These are phyloP conservation scores for Annulohypoxylon moriforme DNA, from an alignment of 495 filamentous ascomycete genomes.

Conservation along the genomic window DNA sequence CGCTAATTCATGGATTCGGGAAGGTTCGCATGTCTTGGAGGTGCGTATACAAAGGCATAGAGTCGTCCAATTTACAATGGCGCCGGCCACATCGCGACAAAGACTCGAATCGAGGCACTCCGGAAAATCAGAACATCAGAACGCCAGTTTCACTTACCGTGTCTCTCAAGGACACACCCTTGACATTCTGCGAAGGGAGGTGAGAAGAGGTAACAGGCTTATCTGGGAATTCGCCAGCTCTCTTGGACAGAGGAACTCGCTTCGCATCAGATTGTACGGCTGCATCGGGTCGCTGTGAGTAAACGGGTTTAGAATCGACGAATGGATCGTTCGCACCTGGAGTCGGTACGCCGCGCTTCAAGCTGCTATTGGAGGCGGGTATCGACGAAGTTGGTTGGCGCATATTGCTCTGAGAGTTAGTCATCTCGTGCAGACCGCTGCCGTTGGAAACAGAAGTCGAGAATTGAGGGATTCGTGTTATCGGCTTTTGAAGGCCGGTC, in stretches of 20 bases:
- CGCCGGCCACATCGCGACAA: background rate
- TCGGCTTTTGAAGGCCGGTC: slow-evolving; percentile 29
- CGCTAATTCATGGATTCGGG: background rate
- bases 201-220: slow-evolving; percentile 37
- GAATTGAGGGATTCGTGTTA: slow-evolving; percentile 27
- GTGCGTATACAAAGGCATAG: background rate
- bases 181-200: slow-evolving; percentile 27
- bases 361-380: slow-evolving; percentile 50
- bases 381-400: slow-evolving; percentile 66
- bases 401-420: slow-evolving; percentile 75
- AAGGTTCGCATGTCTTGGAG: slow-evolving; percentile 16
- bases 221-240: slow-evolving; percentile 62
- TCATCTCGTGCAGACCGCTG: slow-evolving; percentile 54
- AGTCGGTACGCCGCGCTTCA: slow-evolving; percentile 53
- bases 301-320: background rate
- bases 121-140: background rate
- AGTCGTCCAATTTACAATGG: background rate
- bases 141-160: slow-evolving; percentile 32
- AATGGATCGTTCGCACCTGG: slow-evolving; percentile 48
- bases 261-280: slow-evolving; percentile 64
- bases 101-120: background rate
- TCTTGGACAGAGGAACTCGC: slow-evolving; percentile 68
- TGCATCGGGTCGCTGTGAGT: slow-evolving; percentile 42
- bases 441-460: slow-evolving; percentile 22
- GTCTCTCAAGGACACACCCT: slow-evolving; percentile 37